Evolutionary conservation across 257 asterid genomes (phyloP).

Genomic region (Nicotiana undulata): DNA sequence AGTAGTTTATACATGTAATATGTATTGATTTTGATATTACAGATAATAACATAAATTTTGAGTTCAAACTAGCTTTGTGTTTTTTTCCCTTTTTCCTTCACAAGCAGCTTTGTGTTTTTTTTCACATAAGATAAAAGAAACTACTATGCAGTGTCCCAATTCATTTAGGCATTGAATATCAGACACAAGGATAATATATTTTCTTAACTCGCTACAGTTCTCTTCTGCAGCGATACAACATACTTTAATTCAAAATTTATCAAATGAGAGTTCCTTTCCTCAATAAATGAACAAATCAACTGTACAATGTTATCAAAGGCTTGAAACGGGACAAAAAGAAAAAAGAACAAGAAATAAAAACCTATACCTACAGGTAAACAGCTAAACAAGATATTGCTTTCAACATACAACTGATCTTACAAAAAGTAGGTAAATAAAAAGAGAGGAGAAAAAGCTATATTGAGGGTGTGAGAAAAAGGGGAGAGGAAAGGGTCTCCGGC

Average conservation of each 20-base stretch:
- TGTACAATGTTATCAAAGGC: conserved; percentile 36
- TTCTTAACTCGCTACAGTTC: too few relatives aligned
- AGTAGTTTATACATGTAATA: background rate
- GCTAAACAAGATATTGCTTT: conserved; percentile 22
- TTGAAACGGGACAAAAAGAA: background rate
- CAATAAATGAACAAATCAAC: conserved; percentile 29
- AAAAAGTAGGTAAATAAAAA: background rate
- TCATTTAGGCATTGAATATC: too few relatives aligned
- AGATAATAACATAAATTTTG: too few relatives aligned
- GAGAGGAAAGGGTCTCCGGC: background rate
- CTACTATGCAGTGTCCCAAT: too few relatives aligned
- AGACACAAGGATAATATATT: too few relatives aligned
- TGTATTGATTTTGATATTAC: too few relatives aligned
- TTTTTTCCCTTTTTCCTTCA: too few relatives aligned
- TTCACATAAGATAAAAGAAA: too few relatives aligned
- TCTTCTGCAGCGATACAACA: too few relatives aligned
- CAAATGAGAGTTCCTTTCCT: background rate
- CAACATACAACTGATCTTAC: conserved; percentile 30
- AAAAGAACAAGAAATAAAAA: conserved; percentile 16
- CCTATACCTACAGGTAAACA: conserved; percentile 41
- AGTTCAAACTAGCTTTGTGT: too few relatives aligned
- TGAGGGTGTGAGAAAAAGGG: background rate
- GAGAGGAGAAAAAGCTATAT: background rate
- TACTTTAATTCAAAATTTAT: background rate
- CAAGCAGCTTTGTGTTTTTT: too few relatives aligned